phyloP scores from a whole-genome alignment of 345 rosid species.

The Syzygium grande region DNA sequence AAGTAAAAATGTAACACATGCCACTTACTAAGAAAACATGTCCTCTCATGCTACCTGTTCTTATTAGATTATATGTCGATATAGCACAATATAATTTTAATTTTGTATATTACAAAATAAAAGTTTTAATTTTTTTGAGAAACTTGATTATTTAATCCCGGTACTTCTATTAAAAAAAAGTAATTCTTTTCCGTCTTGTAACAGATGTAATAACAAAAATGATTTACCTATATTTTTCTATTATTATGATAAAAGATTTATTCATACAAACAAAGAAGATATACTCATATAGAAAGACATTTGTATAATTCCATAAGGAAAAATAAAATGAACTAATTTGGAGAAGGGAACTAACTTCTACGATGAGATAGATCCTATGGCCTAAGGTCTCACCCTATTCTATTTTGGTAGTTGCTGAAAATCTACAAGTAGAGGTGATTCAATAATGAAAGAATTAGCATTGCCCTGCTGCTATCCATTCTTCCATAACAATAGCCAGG shows the following conservation, averaged over 20 bases:
- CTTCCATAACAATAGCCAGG: neutral
- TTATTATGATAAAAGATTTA: neutral
- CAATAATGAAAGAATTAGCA: neutral
- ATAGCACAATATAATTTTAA: neutral
- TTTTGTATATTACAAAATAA: neutral
- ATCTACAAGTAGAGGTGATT: neutral
- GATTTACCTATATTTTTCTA: neutral
- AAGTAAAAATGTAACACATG: neutral
- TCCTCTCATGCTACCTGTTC: neutral
- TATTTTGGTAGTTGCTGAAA: neutral
- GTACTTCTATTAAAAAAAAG: neutral
- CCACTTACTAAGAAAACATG: neutral
- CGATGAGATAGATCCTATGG: neutral
- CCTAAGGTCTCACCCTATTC: neutral
- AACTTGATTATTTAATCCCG: neutral
- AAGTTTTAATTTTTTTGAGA: neutral
- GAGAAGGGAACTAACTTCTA: neutral
- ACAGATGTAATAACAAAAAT: neutral
- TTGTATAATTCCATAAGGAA: neutral
- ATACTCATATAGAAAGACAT: neutral
- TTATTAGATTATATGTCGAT: neutral
- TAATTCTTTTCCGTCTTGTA: neutral
- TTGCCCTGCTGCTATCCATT: neutral
- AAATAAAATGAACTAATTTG: neutral
- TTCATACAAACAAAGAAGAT: neutral